Conservation (phyloP, 768 basidiomycete genomes). For the Suillus alpinus region DNA sequence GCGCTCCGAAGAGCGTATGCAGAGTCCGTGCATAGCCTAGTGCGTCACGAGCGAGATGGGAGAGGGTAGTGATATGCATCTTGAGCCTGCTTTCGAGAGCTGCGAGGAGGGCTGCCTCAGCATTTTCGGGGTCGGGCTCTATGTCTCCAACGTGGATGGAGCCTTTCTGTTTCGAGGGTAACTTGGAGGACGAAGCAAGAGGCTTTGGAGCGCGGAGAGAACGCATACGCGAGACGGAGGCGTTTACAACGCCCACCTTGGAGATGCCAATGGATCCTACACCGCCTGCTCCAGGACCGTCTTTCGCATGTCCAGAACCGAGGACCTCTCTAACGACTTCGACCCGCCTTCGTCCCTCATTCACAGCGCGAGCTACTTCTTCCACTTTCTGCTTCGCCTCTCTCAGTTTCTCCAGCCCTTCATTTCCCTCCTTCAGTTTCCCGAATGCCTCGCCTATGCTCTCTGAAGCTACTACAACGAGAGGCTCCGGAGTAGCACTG, state of each 20-base stretch:
- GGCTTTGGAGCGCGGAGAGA: conserved; percentile 36
- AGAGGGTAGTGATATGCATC: conserved; percentile 53
- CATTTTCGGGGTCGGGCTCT: conserved; percentile 30
- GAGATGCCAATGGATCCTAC: conserved; percentile 38
- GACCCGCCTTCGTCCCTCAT: conserved; percentile 71
- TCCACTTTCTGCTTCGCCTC: conserved; percentile 60
- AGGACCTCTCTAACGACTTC: conserved; percentile 81
- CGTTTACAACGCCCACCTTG: conserved; percentile 43
- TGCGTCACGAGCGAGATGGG: conserved; percentile 58
- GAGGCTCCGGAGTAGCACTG: conserved; percentile 63
- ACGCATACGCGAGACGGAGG: conserved; percentile 60
- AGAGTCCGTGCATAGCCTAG: conserved; percentile 61
- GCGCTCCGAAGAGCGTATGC: conserved; percentile 43
- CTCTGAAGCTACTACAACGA: conserved; percentile 11
- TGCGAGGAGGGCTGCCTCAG: conserved; percentile 51
- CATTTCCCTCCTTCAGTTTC: conserved; percentile 18
- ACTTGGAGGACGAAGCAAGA: conserved; percentile 16
- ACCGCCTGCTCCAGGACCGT: conserved; percentile 39
- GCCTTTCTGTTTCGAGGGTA: conserved; percentile 24
- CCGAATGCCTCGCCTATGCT: not conserved
- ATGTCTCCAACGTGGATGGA: not conserved
- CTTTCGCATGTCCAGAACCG: conserved; percentile 34
- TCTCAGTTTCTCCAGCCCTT: conserved; percentile 37
- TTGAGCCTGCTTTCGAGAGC: conserved; percentile 56
- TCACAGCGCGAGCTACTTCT: conserved; percentile 71